These are phyloP conservation scores for Salvia rosmarinus DNA, from an alignment of 257 asterid genomes.

Conservation along the genomic window DNA sequence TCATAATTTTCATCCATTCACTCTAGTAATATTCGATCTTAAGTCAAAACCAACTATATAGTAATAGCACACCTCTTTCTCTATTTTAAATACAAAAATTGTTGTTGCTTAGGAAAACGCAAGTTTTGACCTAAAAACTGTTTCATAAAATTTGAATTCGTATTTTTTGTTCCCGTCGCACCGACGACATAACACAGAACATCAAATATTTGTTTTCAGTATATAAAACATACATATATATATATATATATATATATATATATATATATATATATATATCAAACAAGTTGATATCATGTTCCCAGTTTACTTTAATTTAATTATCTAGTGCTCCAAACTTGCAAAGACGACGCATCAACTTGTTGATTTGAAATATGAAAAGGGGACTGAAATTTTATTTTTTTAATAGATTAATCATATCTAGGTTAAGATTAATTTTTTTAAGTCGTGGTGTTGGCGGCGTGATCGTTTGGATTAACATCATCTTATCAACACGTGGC, in stretches of 20 bases:
- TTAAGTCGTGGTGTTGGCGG: slow-evolving; percentile 19
- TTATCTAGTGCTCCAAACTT: neutral
- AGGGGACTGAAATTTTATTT: neutral
- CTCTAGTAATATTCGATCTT: neutral
- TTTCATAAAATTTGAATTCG: too few species aligned
- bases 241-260: too few species aligned
- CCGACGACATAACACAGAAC: too few species aligned
- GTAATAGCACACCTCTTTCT: too few species aligned
- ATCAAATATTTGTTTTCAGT: too few species aligned
- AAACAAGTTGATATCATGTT: neutral
- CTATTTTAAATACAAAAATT: too few species aligned
- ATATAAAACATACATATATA: too few species aligned
- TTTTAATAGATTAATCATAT: slow-evolving; percentile 21
- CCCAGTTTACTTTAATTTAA: neutral
- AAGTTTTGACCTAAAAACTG: too few species aligned
- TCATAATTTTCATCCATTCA: neutral
- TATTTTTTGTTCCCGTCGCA: too few species aligned
- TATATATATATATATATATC: too few species aligned
- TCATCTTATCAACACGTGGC: slow-evolving; percentile 45
- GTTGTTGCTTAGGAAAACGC: too few species aligned
- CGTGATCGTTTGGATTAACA: slow-evolving; percentile 39
- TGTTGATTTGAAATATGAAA: slow-evolving; percentile 18
- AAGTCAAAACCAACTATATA: too few species aligned
- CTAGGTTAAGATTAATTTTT: neutral
- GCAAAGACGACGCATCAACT: neutral